phyloP scores from a whole-genome alignment of 805 yeast genomes.

The Yamadazyma akitaensis region DNA sequence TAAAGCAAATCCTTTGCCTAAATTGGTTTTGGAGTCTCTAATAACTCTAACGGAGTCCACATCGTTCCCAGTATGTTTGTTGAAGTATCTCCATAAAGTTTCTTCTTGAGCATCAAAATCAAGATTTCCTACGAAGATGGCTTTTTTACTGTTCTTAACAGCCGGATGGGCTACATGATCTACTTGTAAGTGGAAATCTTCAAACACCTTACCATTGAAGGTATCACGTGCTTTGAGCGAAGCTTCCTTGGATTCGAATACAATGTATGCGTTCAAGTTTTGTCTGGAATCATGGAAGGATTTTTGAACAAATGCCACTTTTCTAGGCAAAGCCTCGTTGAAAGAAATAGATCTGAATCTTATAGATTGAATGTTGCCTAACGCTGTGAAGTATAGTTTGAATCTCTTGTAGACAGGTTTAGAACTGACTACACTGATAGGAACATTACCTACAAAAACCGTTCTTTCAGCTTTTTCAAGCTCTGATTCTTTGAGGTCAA shows the following conservation, averaged over 20 bases:
- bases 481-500: slow-evolving; percentile 68
- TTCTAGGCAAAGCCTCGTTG: slow-evolving; percentile 83
- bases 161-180: slow-evolving; percentile 94
- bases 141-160: slow-evolving; percentile 75
- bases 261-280: slow-evolving; percentile 85
- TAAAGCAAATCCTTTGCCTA: slow-evolving; percentile 97
- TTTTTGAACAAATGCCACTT: slow-evolving; percentile 82
- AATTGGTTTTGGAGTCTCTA: slow-evolving; percentile 88
- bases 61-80: slow-evolving; percentile 39
- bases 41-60: slow-evolving; percentile 88
- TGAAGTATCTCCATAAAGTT: slow-evolving; percentile 78
- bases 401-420: slow-evolving; percentile 61
- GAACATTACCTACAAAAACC: slow-evolving; percentile 83
- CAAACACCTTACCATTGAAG: slow-evolving; percentile 67
- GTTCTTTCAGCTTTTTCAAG: slow-evolving; percentile 80
- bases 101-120: slow-evolving; percentile 94
- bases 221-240: slow-evolving; percentile 45
- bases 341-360: slow-evolving; percentile 93
- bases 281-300: slow-evolving; percentile 74
- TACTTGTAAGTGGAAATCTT: slow-evolving; percentile 76
- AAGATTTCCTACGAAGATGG: slow-evolving; percentile 89
- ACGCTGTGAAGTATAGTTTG: slow-evolving; percentile 54
- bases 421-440: slow-evolving; percentile 58
- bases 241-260: slow-evolving; percentile 54
- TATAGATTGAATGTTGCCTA: slow-evolving; percentile 64